These are phyloP conservation scores for Fusarium devonianum DNA, from an alignment of 2,329 filamentous ascomycete genomes.

Conservation along the genomic window DNA sequence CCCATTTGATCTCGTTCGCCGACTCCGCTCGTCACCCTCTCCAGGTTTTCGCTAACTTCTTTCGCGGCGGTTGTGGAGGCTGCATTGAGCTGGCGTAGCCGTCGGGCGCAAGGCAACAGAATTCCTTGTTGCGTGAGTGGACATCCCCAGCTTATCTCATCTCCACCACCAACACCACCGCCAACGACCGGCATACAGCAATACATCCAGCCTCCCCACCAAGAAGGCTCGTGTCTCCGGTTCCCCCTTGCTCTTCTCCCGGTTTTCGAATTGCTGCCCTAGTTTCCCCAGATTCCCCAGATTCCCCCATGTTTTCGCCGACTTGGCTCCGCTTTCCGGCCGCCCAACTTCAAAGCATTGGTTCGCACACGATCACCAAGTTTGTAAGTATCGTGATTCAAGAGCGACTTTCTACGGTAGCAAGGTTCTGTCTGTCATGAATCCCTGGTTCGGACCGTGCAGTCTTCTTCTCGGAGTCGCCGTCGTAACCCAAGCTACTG, in stretches of 20 bases:
- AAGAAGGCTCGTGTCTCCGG: neutral
- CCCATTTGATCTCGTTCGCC: too few species aligned
- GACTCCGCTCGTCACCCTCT: neutral
- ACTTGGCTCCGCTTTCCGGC: conserved; percentile 6
- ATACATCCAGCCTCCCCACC: neutral
- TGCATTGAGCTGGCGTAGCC: conserved; percentile 9
- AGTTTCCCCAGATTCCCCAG: conserved; percentile 26
- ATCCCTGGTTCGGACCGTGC: conserved; percentile 10
- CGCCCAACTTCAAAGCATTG: conserved; percentile 22
- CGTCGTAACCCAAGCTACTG: conserved; percentile 6
- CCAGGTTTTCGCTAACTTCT: conserved; percentile 6
- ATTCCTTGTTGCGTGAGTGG: conserved; percentile 29
- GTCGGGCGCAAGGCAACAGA: conserved; percentile 35
- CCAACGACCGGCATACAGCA: neutral
- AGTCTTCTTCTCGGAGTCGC: conserved; percentile 24
- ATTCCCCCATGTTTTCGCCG: conserved; percentile 13
- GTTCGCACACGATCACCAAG: conserved; percentile 3
- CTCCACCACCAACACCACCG: conserved; percentile 28
- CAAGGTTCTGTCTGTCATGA: neutral
- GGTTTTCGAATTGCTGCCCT: neutral
- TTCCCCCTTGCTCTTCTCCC: conserved; percentile 13
- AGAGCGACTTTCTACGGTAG: too few species aligned
- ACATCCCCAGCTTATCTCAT: conserved; percentile 18
- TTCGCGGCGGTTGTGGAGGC: conserved; percentile 2
- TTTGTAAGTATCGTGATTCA: too few species aligned